These are phyloP conservation scores for Penicillium maclennaniae DNA, from an alignment of 495 filamentous ascomycete genomes.

Conservation along the genomic window DNA sequence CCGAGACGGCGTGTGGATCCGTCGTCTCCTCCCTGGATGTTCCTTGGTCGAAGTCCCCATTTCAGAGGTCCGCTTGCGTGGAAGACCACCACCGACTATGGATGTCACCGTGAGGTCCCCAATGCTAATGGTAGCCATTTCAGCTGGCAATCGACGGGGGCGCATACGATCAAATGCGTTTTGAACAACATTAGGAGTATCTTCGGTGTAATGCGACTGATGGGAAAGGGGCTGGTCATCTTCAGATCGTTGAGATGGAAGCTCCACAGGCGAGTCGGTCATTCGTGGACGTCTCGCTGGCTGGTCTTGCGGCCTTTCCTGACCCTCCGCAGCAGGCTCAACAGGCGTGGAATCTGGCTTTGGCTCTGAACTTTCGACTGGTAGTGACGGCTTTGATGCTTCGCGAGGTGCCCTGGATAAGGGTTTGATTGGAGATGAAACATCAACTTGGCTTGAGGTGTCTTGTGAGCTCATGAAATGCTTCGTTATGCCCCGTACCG, in stretches of 20 bases:
- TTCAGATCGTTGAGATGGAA: constrained; percentile 11
- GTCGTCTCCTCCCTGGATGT: constrained; percentile 25
- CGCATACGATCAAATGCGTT: constrained; percentile 67
- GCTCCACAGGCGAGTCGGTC: neutral
- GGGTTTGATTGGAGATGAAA: constrained; percentile 14
- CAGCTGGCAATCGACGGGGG: constrained; percentile 58
- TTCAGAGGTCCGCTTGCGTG: constrained; percentile 35
- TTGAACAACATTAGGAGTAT: constrained; percentile 50
- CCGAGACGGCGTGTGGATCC: constrained; percentile 41
- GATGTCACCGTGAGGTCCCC: constrained; percentile 71
- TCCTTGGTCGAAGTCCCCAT: constrained; percentile 13
- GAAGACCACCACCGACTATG: constrained; percentile 48
- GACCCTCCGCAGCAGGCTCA: neutral
- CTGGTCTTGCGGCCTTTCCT: constrained; percentile 6
- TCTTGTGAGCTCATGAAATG: constrained; percentile 23
- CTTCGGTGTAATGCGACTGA: constrained; percentile 12
- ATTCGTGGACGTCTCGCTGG: neutral
- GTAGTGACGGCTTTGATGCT: constrained; percentile 1
- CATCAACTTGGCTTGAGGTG: constrained; percentile 11
- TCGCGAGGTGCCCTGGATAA: neutral
- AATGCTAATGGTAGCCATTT: constrained; percentile 85
- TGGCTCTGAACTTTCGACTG: neutral
- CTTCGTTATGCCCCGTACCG: constrained; percentile 23
- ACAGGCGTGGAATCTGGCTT: neutral
- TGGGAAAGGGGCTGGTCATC: constrained; percentile 15